phyloP scores from a whole-genome alignment of 1,284 basidiomycete genomes.

The Sporisorium iseilematis-ciliati region DNA sequence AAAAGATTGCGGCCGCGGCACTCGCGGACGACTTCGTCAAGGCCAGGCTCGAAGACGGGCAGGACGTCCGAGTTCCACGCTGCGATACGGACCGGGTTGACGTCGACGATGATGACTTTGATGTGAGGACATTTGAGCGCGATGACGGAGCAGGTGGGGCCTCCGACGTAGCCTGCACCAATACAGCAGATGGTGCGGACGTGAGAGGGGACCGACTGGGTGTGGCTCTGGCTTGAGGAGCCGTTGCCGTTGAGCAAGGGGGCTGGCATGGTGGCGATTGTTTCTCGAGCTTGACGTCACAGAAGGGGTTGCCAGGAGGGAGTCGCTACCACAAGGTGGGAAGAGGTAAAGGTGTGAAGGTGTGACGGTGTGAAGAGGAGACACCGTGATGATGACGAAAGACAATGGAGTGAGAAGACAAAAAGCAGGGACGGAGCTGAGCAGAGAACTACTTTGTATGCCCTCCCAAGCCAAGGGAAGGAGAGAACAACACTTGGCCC shows the following conservation, averaged over 20 bases:
- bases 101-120: conserved; percentile 94
- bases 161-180: conserved; percentile 92
- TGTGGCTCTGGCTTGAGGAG: conserved; percentile 24
- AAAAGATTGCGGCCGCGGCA: conserved; percentile 94
- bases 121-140: conserved; percentile 95
- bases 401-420: background rate
- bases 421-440: background rate
- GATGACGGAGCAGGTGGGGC: conserved; percentile 87
- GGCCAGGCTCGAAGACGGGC: conserved; percentile 96
- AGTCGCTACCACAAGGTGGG: background rate
- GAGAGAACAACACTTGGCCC: conserved; percentile 7
- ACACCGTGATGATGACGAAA: background rate
- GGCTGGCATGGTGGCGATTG: conserved; percentile 16
- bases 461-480: background rate
- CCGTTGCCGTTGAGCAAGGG: conserved; percentile 20
- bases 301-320: background rate
- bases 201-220: conserved; percentile 42
- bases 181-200: conserved; percentile 73
- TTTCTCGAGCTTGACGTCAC: background rate
- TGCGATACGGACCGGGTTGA: conserved; percentile 92
- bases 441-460: background rate
- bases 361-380: no score
- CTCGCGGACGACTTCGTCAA: conserved; percentile 89
- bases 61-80: conserved; percentile 87
- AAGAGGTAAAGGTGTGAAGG: background rate